Conservation (phyloP, 192 early-diverging fungal species). For the Backusella westeae region DNA sequence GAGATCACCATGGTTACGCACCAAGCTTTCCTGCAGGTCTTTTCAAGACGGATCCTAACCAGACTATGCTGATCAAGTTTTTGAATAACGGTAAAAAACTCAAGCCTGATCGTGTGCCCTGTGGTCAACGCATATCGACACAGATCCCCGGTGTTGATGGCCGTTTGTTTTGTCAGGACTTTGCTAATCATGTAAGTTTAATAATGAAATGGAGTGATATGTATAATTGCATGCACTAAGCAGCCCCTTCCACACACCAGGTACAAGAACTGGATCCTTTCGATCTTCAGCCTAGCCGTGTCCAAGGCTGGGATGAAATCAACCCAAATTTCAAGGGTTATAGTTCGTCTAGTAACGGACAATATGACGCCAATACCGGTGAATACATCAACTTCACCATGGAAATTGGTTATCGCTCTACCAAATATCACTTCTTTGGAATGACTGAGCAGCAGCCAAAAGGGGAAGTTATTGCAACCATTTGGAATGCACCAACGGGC, state of each 20-base stretch:
- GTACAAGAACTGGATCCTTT: constrained; percentile 68
- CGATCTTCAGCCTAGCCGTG: constrained; percentile 58
- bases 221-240: neutral
- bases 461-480: constrained; percentile 60
- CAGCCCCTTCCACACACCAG: neutral
- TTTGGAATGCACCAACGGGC: constrained; percentile 59
- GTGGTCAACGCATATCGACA: constrained; percentile 57
- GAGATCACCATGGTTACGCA: constrained; percentile 69
- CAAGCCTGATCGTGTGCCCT: constrained; percentile 66
- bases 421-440: constrained; percentile 66
- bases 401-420: constrained; percentile 66
- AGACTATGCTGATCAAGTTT: constrained; percentile 65
- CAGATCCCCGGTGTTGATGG: constrained; percentile 63
- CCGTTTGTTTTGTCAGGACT: constrained; percentile 65
- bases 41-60: constrained; percentile 71
- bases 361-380: constrained; percentile 67
- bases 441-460: constrained; percentile 60
- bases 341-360: constrained; percentile 64
- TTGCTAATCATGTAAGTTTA: constrained; percentile 56
- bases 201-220: too few species aligned
- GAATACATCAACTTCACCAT: constrained; percentile 75
- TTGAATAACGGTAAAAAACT: constrained; percentile 48
- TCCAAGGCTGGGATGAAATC: constrained; percentile 59
- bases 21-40: constrained; percentile 65
- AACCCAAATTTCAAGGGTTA: constrained; percentile 67